Percentiles rank a stretch among this genome's conserved stretches.
These are phyloP conservation scores for Penicillium bovifimosum DNA, from an alignment of 495 filamentous ascomycete species.

Conservation along the genomic window DNA sequence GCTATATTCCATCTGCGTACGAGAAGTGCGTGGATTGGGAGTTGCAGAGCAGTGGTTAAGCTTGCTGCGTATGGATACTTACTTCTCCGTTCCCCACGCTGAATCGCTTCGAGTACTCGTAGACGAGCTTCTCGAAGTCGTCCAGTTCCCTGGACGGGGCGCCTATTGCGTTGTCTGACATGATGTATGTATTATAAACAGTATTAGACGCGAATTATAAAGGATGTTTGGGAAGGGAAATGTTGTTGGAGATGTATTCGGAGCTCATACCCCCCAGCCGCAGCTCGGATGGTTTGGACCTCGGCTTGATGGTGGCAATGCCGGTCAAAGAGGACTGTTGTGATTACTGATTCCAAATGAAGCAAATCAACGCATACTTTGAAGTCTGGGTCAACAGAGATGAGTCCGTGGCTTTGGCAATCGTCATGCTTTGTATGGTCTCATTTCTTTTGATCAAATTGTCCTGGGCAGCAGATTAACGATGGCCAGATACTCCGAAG, in stretches of 20 bases:
- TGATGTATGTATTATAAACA: slow-evolving; percentile 9
- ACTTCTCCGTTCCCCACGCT: slow-evolving; percentile 19
- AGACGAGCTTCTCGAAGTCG: slow-evolving; percentile 34
- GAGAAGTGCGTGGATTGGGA: neutral
- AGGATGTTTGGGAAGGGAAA: neutral
- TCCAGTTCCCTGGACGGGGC: slow-evolving; percentile 24
- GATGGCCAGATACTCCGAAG: neutral
- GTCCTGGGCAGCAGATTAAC: neutral
- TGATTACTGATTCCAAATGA: neutral
- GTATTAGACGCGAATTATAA: neutral
- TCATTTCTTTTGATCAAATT: neutral
- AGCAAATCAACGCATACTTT: neutral
- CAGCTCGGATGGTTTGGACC: slow-evolving; percentile 4
- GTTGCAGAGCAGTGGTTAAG: neutral
- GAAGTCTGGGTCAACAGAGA: neutral
- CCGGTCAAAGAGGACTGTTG: neutral
- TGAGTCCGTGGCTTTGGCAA: neutral
- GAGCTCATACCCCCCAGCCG: neutral
- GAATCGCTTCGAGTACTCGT: slow-evolving; percentile 24
- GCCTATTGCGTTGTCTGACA: slow-evolving; percentile 17
- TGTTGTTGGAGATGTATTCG: neutral
- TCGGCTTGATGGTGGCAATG: neutral
- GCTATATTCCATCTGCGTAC: neutral
- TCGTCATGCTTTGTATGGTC: neutral
- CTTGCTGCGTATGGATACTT: slow-evolving; percentile 4